phyloP scores from a whole-genome alignment of 768 basidiomycete species.

The Lanmaoa rubissima region DNA sequence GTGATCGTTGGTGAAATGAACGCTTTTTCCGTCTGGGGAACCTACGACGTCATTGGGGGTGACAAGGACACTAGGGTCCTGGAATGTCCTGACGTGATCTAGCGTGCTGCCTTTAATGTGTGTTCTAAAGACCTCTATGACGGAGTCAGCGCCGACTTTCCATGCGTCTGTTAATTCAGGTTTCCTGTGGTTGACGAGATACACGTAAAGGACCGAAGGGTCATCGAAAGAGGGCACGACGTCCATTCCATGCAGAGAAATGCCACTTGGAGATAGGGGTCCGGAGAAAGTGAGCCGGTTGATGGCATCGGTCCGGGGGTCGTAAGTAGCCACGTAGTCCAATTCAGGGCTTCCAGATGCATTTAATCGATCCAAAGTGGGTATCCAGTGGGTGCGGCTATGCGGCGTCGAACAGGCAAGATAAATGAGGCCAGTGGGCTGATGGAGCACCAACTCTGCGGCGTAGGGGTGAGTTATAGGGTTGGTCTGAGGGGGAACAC shows the following conservation, averaged over 20 bases:
- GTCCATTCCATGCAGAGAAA: slow-evolving; percentile 68
- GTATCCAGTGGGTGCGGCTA: slow-evolving; percentile 53
- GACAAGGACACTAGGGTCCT: slow-evolving; percentile 46
- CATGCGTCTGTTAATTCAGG: slow-evolving; percentile 41
- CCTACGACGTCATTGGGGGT: slow-evolving; percentile 78
- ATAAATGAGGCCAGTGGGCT: slow-evolving; percentile 54
- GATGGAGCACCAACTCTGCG: slow-evolving; percentile 58
- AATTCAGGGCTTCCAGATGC: slow-evolving; percentile 37
- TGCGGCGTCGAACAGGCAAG: slow-evolving; percentile 58
- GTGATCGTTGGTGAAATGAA: slow-evolving; percentile 73
- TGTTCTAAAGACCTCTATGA: slow-evolving; percentile 67
- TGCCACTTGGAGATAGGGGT: slow-evolving; percentile 38
- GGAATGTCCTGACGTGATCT: slow-evolving; percentile 56
- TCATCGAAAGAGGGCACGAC: slow-evolving; percentile 53
- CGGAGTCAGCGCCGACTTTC: slow-evolving; percentile 65
- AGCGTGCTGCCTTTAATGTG: slow-evolving; percentile 42
- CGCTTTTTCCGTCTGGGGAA: slow-evolving; percentile 56
- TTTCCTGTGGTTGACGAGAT: slow-evolving; percentile 68
- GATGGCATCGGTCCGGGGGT: slow-evolving; percentile 44
- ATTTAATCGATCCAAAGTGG: slow-evolving; percentile 37
- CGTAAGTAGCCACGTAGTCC: slow-evolving; percentile 63
- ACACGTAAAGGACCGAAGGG: slow-evolving; percentile 54
- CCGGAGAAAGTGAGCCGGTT: slow-evolving; percentile 44
- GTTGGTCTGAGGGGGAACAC: slow-evolving; percentile 8
- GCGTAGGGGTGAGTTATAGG: background rate